These are phyloP conservation scores for Cenchrus fungigraminus DNA, from an alignment of 176 grass and related monocot species.

Conservation along the genomic window DNA sequence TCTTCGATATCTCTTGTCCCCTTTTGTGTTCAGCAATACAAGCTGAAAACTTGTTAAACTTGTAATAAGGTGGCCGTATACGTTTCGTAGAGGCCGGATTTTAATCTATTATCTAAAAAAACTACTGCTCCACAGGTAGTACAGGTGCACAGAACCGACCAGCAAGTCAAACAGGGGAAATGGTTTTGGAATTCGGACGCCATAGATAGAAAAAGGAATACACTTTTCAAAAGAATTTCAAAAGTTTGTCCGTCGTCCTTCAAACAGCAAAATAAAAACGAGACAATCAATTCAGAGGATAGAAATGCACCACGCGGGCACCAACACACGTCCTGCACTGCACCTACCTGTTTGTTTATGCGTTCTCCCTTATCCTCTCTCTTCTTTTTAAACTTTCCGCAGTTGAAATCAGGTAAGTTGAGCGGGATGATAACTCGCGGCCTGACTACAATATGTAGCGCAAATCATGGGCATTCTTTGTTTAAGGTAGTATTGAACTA, in stretches of 20 bases:
- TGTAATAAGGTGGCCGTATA: too few relatives aligned
- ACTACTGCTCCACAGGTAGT: neutral
- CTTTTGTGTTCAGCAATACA: too few relatives aligned
- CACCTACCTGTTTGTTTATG: slow-evolving; percentile 6
- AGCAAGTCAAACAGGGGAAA: slow-evolving; percentile 20
- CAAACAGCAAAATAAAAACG: neutral
- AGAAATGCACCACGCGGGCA: neutral
- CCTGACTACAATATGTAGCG: neutral
- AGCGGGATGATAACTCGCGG: neutral
- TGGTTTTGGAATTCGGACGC: neutral
- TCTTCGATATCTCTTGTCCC: too few relatives aligned
- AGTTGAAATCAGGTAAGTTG: neutral
- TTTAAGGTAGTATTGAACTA: neutral
- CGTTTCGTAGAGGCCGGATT: too few relatives aligned
- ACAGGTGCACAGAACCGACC: neutral
- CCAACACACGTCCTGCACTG: neutral
- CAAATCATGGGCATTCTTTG: neutral
- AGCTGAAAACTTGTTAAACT: too few relatives aligned
- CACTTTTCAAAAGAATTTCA: neutral
- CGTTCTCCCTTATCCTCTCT: neutral
- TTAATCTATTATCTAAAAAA: too few relatives aligned
- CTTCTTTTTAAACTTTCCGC: neutral
- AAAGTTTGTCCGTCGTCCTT: too few relatives aligned
- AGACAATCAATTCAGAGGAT: neutral
- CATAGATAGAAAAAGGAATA: neutral